Base-by-base conservation (phyloP, 306 rosid species). In the Castanospermum australe region DNA sequence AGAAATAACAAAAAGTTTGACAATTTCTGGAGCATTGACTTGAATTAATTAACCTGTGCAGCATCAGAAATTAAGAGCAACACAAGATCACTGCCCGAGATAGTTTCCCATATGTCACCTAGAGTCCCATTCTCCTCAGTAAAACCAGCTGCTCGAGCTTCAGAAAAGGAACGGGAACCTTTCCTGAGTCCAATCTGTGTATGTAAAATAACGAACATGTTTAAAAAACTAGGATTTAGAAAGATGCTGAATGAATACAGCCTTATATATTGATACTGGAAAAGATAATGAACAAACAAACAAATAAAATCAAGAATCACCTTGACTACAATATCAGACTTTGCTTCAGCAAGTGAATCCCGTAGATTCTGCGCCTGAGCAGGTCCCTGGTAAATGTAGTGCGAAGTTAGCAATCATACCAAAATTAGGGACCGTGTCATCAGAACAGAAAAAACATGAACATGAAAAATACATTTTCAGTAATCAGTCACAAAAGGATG, bases 361-460 rank as follows among this genome's bases (percentile, higher is more conserved):
- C 90, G 88, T 13, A 91, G 60, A 77, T 91, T 91, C 81, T 91
- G 96, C 48, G 96, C 96, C 83, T 91, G 96, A 62, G 96, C 96
- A 84, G 96, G 96, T 44, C 93, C 96, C 96, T 91, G 76, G 50
- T 63, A 20, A 22, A 45, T 72, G 12, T 10, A 51, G 36, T 15
- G 54, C 44, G 18, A 45, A 24, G 52, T 50, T 61, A 69, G 56
- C 6, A 71, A 4, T n/a, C 22, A 66, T 57, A 20, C 15, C 21
- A 35, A 61, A 22, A 71, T 4, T 2, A 22, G 18, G 45, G 13
- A 54, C 28, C 21, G n/a, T 38, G 54, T 0, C 45, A 44, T 6
- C 22, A 50, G 25, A 28, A 2, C 5, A 8, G 7, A 38, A 22
- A 7, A 62, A 33, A 24, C 2, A 3, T 36, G 39, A 35, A 25